A percentile compares a stretch with the other conserved stretches of the same genome.
Conservation (phyloP, 2,329 filamentous ascomycete genomes). For the Penicillium sp. region DNA sequence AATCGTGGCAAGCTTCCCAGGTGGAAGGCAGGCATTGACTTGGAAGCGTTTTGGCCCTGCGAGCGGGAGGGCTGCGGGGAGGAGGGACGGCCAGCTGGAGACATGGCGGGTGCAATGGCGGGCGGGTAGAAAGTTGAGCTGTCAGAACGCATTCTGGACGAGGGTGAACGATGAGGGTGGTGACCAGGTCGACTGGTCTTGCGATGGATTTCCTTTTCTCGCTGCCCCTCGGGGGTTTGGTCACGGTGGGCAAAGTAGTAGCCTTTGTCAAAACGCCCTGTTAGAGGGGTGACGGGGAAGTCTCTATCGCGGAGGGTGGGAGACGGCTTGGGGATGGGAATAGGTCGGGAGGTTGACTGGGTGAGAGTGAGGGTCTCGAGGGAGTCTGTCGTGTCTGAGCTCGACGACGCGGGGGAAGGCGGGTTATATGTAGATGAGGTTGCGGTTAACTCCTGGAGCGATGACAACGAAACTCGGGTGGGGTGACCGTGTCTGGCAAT, state of each 20-base stretch:
- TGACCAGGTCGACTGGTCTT: no score
- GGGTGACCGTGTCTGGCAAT: slow-evolving; percentile 34
- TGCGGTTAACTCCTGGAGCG: slow-evolving; percentile 31
- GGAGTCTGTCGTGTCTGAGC: no score
- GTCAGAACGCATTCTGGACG: slow-evolving; percentile 29
- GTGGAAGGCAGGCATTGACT: slow-evolving; percentile 35
- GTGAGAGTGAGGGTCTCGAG: no score
- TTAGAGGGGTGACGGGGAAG: slow-evolving; percentile 31
- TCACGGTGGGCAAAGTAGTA: slow-evolving; percentile 29
- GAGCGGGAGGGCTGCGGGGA: slow-evolving; percentile 32
- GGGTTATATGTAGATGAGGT: slow-evolving; percentile 33
- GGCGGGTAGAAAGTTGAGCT: slow-evolving; percentile 27
- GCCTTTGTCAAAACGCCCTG: slow-evolving; percentile 31
- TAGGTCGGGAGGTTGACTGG: slow-evolving; percentile 21
- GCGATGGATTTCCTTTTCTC: no score
- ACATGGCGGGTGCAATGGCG: slow-evolving; percentile 27
- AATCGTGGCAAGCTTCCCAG: slow-evolving; percentile 39
- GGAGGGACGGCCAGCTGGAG: slow-evolving; percentile 26
- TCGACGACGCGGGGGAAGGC: no score
- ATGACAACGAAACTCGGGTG: slow-evolving; percentile 33
- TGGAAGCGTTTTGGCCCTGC: slow-evolving; percentile 26
- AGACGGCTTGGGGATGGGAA: slow-evolving; percentile 35
- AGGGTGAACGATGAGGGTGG: not conserved
- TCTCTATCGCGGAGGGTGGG: no score
- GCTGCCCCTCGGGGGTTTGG: no score